Evolutionary conservation across 2,329 filamentous ascomycete genomes (phyloP).

Genomic region (Ophiostoma piceae): DNA sequence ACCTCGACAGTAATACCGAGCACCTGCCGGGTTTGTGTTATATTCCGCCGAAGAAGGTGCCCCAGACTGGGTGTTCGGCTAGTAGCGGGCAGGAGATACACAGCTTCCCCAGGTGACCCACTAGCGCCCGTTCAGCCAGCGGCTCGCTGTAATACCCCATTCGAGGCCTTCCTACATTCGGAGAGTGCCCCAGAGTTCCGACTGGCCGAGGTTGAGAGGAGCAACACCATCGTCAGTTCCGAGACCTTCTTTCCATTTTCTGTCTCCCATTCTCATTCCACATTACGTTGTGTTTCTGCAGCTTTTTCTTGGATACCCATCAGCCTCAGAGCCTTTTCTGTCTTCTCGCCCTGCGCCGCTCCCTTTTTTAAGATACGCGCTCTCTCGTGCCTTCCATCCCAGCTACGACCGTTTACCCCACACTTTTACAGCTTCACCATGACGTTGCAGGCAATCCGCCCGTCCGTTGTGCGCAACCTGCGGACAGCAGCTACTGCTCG

Average conservation of each 20-base stretch:
- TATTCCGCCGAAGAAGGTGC: not conserved
- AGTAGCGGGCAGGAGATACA: not conserved
- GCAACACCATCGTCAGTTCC: not conserved
- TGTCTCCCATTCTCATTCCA: not conserved
- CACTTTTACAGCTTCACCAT: conserved; percentile 21
- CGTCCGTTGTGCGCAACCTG: conserved; percentile 19
- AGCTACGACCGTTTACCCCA: conserved; percentile 13
- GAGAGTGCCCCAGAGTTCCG: conserved; percentile 14
- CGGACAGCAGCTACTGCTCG: conserved; percentile 38
- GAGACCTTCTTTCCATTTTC: conserved; percentile 1
- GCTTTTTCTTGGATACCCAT: not conserved
- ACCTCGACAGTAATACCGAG: not conserved
- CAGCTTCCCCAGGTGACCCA: not conserved
- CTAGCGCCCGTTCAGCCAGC: not conserved
- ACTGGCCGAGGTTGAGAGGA: conserved; percentile 20
- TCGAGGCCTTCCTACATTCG: not conserved
- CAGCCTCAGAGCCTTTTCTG: not conserved
- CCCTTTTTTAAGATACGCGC: not conserved
- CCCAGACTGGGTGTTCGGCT: not conserved
- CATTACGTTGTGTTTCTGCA: not conserved
- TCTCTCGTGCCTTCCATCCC: not conserved
- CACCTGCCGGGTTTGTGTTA: not conserved
- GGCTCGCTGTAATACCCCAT: conserved; percentile 9
- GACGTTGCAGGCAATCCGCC: conserved; percentile 23
- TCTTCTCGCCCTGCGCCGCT: not conserved